Evolutionary conservation across 2,329 filamentous ascomycete genomes (phyloP).

Genomic region (Cercospora canescens): DNA sequence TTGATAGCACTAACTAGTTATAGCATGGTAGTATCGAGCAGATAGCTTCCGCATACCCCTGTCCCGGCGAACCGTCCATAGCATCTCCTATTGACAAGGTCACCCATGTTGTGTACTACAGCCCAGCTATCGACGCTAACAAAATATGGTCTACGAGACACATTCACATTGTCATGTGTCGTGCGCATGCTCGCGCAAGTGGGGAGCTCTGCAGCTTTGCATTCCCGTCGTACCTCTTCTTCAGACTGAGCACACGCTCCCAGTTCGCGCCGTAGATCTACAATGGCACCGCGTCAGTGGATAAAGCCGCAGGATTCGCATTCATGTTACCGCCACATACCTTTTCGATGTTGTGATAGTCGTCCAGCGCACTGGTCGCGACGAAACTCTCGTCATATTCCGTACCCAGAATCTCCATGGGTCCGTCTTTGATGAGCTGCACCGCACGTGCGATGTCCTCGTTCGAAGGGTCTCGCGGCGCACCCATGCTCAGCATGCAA

Average conservation of each 20-base stretch:
- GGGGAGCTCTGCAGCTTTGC: not conserved
- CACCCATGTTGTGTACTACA: too few relatives aligned
- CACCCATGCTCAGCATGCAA: slow-evolving; percentile 4
- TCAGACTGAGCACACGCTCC: not conserved
- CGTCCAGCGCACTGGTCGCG: not conserved
- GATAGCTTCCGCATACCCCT: too few relatives aligned
- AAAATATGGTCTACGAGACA: too few relatives aligned
- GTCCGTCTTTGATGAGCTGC: too few relatives aligned
- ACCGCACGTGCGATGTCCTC: too few relatives aligned
- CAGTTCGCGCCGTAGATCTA: not conserved
- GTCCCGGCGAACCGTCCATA: too few relatives aligned
- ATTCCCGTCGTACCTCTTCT: not conserved
- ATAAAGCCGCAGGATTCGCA: not conserved
- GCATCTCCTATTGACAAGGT: too few relatives aligned
- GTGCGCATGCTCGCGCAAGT: not conserved
- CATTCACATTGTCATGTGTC: not conserved
- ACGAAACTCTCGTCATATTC: not conserved
- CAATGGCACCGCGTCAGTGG: not conserved
- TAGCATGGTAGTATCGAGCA: too few relatives aligned
- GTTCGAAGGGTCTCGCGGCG: not conserved
- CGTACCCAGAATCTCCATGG: not conserved
- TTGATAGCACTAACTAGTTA: too few relatives aligned
- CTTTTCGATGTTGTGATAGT: not conserved
- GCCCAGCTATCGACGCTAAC: too few relatives aligned
- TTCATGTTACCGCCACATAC: not conserved